Base-by-base conservation (phyloP, 192 early-diverging fungal species). In the Coemansia sp. region DNA sequence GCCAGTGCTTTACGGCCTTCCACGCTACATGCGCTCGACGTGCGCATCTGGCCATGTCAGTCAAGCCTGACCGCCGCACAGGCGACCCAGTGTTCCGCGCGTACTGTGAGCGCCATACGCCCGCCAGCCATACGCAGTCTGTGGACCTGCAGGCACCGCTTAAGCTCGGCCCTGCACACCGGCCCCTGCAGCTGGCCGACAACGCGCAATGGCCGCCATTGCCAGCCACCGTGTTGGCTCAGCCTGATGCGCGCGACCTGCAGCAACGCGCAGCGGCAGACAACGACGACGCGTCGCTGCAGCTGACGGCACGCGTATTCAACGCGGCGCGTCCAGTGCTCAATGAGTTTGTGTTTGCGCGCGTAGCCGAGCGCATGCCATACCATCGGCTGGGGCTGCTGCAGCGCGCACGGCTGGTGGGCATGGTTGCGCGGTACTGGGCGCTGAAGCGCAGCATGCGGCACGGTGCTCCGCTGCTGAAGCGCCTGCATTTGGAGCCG, bases 401-500 rank as follows among this genome's bases (percentile, higher is more conserved):
- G 14, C 72, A 81, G n/a, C 55, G 69, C 1, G 12, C 14, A 1
- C 41, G 21, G 29, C 49, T 77, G 17, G 59, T 54, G 17, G n/a
- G 43, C 3, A 64, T 47, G 12, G 86, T 96, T 29, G 91, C 91
- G 61, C 86, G 89, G 69, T 99, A 96, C 77, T 99, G 97, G 97
- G 87, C 94, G 2, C 82, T 98, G 9, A 99, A 99, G 72, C 86
- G 95, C 27, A 88, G 90, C 68, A 74, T 87, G n/a, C 73, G 96
- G 19, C 86, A 93, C 23, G 97, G 97, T 1, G 94, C 95, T 2
- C 94, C 97, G 1, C 82, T 99, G 5, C 77, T 99, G 37, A 98
- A 98, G 72, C 85, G 97, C 51, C 82, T 99, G 26, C 94, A 98
- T 69, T 77, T 99, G 68, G 96, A 98, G 86, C 94, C 94, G 11